phyloP scores from a whole-genome alignment of 257 asterid species.

The Phtheirospermum japonicum region DNA sequence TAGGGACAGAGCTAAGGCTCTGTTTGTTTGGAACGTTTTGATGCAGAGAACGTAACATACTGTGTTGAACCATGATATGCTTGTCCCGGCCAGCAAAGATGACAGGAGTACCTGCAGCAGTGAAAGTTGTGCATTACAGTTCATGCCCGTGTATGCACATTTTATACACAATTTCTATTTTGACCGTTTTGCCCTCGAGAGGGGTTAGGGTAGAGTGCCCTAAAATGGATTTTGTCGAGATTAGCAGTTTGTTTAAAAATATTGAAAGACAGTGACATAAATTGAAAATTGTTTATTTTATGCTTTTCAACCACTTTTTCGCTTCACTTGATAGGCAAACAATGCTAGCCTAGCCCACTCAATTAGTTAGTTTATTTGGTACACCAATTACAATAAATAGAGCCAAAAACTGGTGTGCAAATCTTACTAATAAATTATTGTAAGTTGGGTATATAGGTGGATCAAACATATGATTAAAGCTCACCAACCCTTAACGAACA shows the following conservation, averaged over 20 bases:
- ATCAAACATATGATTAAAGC: neutral
- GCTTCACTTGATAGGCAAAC: slow-evolving; percentile 31
- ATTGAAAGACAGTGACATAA: too few relatives aligned
- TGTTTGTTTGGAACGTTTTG: slow-evolving; percentile 42
- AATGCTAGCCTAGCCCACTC: neutral
- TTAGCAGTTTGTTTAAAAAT: too few relatives aligned
- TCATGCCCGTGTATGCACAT: neutral
- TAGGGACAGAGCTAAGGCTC: slow-evolving; percentile 55
- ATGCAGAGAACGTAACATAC: slow-evolving; percentile 64
- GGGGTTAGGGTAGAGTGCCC: too few relatives aligned
- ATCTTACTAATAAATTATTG: neutral
- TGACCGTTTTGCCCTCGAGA: too few relatives aligned
- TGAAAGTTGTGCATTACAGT: neutral
- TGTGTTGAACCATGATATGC: slow-evolving; percentile 76
- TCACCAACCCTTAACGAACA: neutral
- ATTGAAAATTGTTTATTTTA: too few relatives aligned
- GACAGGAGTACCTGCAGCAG: slow-evolving; percentile 43
- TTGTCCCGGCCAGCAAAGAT: slow-evolving; percentile 56
- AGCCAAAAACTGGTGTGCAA: too few relatives aligned
- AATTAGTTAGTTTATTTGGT: too few relatives aligned
- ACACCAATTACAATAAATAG: too few relatives aligned
- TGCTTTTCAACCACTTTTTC: slow-evolving; percentile 9
- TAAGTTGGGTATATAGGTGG: neutral
- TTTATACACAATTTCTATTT: too few relatives aligned
- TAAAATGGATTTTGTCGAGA: too few relatives aligned